These are phyloP conservation scores for Moesziomyces sp. DNA, from an alignment of 1,284 basidiomycete genomes.

Conservation along the genomic window DNA sequence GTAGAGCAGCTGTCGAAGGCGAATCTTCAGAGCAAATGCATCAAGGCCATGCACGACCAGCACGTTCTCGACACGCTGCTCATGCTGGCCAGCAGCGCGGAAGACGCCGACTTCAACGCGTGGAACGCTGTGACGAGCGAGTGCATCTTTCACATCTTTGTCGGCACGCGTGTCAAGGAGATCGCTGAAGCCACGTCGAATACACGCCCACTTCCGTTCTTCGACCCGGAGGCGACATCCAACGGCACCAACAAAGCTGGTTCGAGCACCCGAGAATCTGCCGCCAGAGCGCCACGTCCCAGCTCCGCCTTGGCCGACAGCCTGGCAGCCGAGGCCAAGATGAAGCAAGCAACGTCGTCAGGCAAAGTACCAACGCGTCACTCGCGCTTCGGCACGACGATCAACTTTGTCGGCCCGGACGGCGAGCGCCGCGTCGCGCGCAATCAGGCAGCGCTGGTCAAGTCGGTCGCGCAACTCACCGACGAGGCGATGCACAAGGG, in stretches of 20 bases:
- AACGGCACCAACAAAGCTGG: background rate
- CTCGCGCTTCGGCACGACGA: constrained; percentile 64
- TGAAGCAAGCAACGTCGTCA: constrained; percentile 35
- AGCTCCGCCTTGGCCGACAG: constrained; percentile 41
- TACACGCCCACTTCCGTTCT: background rate
- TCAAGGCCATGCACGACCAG: constrained; percentile 54
- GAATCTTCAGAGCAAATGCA: constrained; percentile 60
- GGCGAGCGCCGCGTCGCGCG: constrained; percentile 59
- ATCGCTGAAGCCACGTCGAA: constrained; percentile 25
- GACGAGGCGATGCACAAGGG: constrained; percentile 46
- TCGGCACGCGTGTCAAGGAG: constrained; percentile 48
- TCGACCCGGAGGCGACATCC: background rate
- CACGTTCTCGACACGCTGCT: constrained; percentile 62
- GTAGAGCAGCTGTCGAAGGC: constrained; percentile 54
- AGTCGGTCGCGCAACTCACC: constrained; percentile 56
- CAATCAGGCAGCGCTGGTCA: constrained; percentile 50
- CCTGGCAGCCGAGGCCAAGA: constrained; percentile 52
- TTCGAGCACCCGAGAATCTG: constrained; percentile 3
- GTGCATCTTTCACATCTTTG: constrained; percentile 64
- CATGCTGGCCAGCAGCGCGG: constrained; percentile 64
- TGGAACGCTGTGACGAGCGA: constrained; percentile 63
- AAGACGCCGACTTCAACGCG: constrained; percentile 54
- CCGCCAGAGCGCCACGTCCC: constrained; percentile 1
- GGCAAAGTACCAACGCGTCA: constrained; percentile 51
- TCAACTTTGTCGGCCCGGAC: constrained; percentile 60